Conservation (phyloP, 768 basidiomycete species). For the Saitozyma podzolica region DNA sequence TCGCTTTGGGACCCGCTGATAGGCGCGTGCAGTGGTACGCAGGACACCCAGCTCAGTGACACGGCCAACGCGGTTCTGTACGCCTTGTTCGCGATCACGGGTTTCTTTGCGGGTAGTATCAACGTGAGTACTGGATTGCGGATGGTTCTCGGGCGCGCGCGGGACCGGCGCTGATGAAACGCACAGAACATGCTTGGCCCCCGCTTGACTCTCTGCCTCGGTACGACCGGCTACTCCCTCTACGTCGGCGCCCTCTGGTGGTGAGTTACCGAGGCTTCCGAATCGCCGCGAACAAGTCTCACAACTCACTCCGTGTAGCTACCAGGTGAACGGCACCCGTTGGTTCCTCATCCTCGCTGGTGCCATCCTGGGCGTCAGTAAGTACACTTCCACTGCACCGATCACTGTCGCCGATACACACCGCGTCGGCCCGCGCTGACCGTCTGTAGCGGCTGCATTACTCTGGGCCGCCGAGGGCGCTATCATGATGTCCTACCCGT, state of each 20-base stretch:
- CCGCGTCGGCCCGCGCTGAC: neutral
- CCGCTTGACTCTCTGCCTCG: constrained; percentile 69
- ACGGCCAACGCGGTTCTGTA: constrained; percentile 57
- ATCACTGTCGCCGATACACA: too few species aligned
- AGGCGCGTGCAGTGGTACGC: constrained; percentile 44
- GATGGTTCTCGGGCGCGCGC: neutral
- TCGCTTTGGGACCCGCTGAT: constrained; percentile 46
- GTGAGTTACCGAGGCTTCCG: neutral
- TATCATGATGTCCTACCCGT: constrained; percentile 63
- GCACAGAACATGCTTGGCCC: constrained; percentile 69
- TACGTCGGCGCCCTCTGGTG: constrained; percentile 53
- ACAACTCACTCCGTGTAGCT: constrained; percentile 28
- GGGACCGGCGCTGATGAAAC: neutral
- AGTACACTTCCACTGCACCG: neutral
- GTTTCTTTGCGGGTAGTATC: constrained; percentile 55
- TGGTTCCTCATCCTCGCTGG: constrained; percentile 60
- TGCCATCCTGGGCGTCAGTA: constrained; percentile 58
- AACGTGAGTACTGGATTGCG: constrained; percentile 46
- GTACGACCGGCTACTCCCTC: constrained; percentile 72
- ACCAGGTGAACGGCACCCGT: constrained; percentile 53
- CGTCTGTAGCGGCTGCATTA: constrained; percentile 54
- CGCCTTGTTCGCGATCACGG: constrained; percentile 56
- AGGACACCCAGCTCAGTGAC: constrained; percentile 55
- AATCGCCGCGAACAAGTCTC: neutral
- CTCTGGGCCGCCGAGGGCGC: constrained; percentile 59